Percentiles rank a stretch among this genome's conserved stretches.
Evolutionary conservation across 2,329 filamentous ascomycete species (phyloP).

Genomic region (Aspergillus persii): DNA sequence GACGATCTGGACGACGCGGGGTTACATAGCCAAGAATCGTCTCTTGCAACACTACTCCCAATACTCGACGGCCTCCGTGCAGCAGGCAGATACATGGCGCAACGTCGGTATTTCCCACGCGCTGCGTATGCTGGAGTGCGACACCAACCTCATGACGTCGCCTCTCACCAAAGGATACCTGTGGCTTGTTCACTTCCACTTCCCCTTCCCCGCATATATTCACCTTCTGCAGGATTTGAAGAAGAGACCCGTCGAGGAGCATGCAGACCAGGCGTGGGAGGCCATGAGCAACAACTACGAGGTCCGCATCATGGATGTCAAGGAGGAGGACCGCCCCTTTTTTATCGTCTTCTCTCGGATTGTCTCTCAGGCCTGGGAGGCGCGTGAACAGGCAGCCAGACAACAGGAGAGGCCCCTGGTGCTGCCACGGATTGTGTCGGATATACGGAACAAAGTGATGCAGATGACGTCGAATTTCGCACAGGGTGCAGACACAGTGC

Average conservation of each 20-base stretch:
- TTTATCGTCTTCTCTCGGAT: conserved; percentile 35
- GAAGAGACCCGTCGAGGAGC: conserved; percentile 4
- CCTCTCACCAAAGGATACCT: not conserved
- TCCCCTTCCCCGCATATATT: not conserved
- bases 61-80: not conserved
- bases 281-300: conserved; percentile 48
- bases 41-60: not conserved
- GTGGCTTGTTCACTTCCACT: not conserved
- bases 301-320: conserved; percentile 26
- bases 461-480: not conserved
- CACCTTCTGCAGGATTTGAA: not conserved
- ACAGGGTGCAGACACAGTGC: not conserved
- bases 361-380: conserved; percentile 45
- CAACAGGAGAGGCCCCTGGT: conserved; percentile 12
- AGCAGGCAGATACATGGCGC: not conserved
- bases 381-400: conserved; percentile 21
- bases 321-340: conserved; percentile 17
- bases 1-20: not conserved
- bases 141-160: not conserved
- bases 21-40: not conserved
- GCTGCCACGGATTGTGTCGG: conserved; percentile 30
- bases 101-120: no score
- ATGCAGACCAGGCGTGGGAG: conserved; percentile 43
- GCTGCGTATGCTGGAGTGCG: no score
- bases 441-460: conserved; percentile 20